Evolutionary conservation across 1,139 yeast species (phyloP), one percentile per base, ranked within the genome.

Genomic region (Sugiyamaella sp.): DNA sequence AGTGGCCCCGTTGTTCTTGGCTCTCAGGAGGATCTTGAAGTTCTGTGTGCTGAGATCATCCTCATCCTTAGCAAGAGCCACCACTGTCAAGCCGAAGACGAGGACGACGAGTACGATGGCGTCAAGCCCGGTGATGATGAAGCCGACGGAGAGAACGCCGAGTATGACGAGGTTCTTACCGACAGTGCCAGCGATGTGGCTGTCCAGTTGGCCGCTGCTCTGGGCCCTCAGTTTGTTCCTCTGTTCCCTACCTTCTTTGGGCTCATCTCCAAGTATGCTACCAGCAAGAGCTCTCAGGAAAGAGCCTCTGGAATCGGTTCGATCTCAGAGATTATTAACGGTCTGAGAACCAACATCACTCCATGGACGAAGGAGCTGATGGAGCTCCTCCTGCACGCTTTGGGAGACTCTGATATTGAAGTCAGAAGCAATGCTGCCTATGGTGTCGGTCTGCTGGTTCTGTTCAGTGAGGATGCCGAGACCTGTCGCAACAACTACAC

Each of bases 351-450:
- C 17, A 70, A 77, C 39, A 71, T 81, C 59, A 84, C 89, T 65
- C 87, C 88, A 57, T 85, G 76, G 73, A 74, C 85, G 49, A 81
- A 81, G 60, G 89, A 86, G 63, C 77, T 93, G 65, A 74, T 90
- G 65, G 82, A 84, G 67, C 76, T 85, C 22, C 84, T 93, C 67
- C 76, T 80, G 53, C 80, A 81, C 57, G 84, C 87, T 63, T 78
- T 93, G 60, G 78, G 80, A 60, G 99, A 93, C 71, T 80, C 84
- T 65, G 86, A 95, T 24, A 78, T 87, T 62, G 97, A 90, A 69
- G 98, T 90, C 54, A 86, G 93, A 74, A 93, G 97, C 63, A 89
- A 90, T 66, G 95, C 98, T 54, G 97, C 98, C 16, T 93, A 89
- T 68, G 99, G 98, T 77, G 82, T 89, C 62, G 99, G 99, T 62